A percentile compares a stretch with the other conserved stretches of the same genome.
Conservation (phyloP, 2,329 filamentous ascomycete genomes). For the Alternaria consortialis region DNA sequence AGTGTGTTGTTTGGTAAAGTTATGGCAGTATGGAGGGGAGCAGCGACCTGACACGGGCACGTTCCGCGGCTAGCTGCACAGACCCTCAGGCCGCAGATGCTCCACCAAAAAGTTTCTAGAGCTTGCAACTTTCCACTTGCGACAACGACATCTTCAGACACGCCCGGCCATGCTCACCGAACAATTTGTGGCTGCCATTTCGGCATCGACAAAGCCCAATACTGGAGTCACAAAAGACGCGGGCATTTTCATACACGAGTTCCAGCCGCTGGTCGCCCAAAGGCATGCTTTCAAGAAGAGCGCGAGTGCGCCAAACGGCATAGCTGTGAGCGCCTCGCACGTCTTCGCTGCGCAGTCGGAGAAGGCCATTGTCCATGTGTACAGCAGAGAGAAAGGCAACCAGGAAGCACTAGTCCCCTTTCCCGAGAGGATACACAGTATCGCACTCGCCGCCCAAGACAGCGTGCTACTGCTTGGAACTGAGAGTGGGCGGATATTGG, state of each 20-base stretch:
- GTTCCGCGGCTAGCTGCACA: constrained; percentile 13
- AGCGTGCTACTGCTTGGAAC: constrained; percentile 81
- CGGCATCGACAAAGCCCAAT: constrained; percentile 53
- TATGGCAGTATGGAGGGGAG: neutral
- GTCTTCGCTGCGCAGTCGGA: constrained; percentile 91
- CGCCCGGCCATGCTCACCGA: constrained; percentile 58
- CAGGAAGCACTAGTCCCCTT: constrained; percentile 91
- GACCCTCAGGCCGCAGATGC: neutral
- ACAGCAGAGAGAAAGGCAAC: constrained; percentile 81
- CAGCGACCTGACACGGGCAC: neutral
- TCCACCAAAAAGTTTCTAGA: constrained; percentile 26
- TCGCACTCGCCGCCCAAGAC: constrained; percentile 73
- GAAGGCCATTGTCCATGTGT: constrained; percentile 93
- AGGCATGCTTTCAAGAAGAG: constrained; percentile 90
- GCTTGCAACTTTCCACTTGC: constrained; percentile 11
- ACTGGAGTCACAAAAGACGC: constrained; percentile 73
- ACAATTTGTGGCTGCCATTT: constrained; percentile 60
- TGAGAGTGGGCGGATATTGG: constrained; percentile 81
- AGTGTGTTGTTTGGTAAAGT: neutral
- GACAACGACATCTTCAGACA: constrained; percentile 7
- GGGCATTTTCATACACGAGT: constrained; percentile 84
- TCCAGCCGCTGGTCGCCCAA: constrained; percentile 79
- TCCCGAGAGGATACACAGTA: constrained; percentile 81
- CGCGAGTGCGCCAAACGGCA: constrained; percentile 77
- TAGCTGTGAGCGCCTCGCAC: constrained; percentile 83